These are phyloP conservation scores for Aspergillus panamensis DNA, from an alignment of 495 filamentous ascomycete genomes.

Conservation along the genomic window DNA sequence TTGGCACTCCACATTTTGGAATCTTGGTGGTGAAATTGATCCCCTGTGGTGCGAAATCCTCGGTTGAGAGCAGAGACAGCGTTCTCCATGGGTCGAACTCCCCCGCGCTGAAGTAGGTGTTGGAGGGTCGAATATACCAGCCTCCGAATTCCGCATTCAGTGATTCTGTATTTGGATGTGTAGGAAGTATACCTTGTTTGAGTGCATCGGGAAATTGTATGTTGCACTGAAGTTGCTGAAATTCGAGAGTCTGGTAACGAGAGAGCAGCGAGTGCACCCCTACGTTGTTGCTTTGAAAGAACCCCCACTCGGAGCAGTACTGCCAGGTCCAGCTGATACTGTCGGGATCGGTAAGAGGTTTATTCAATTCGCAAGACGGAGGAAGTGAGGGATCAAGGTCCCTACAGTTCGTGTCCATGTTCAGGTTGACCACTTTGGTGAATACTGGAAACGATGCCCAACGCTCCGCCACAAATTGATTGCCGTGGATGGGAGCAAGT, in stretches of 20 bases:
- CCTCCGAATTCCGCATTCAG: conserved; percentile 50
- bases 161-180: conserved; percentile 31
- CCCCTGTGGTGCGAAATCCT: conserved; percentile 40
- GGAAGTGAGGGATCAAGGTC: conserved; percentile 28
- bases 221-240: conserved; percentile 51
- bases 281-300: conserved; percentile 52
- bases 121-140: conserved; percentile 57
- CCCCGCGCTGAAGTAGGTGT: conserved; percentile 52
- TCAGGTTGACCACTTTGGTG: conserved; percentile 39
- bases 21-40: conserved; percentile 37
- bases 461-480: conserved; percentile 40
- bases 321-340: conserved; percentile 57
- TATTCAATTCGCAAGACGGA: conserved; percentile 40
- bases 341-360: conserved; percentile 32
- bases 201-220: conserved; percentile 50
- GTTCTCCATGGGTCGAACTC: conserved; percentile 60
- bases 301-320: conserved; percentile 59
- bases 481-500: conserved; percentile 39
- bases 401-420: conserved; percentile 40
- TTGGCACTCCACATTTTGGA: conserved; percentile 46
- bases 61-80: conserved; percentile 45
- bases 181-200: conserved; percentile 42
- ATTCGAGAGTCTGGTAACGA: conserved; percentile 48
- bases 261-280: conserved; percentile 48
- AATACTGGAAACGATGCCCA: conserved; percentile 48